Conservation (phyloP, 1,284 basidiomycete genomes). For the Spongiforma sp. region DNA sequence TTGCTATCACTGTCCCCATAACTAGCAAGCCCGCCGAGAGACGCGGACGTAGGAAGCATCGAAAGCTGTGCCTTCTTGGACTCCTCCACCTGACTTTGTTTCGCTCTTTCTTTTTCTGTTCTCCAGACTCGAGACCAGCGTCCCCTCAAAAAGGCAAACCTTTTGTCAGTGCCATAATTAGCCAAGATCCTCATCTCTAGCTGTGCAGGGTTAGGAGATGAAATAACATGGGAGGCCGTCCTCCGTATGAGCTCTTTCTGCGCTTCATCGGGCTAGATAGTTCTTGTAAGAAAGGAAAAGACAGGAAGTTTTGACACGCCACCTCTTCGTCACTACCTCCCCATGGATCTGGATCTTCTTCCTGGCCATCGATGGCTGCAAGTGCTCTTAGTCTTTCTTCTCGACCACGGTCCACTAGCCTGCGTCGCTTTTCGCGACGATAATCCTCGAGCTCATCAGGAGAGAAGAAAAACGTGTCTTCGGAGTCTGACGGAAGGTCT, state of each 20-base stretch:
- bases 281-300: slow-evolving; percentile 16
- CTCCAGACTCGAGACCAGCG: slow-evolving; percentile 73
- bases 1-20: slow-evolving; percentile 63
- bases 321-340: slow-evolving; percentile 80
- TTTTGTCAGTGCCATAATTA: slow-evolving; percentile 73
- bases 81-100: slow-evolving; percentile 26
- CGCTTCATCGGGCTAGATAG: slow-evolving; percentile 63
- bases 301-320: neutral
- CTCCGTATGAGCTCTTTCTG: slow-evolving; percentile 75
- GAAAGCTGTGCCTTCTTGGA: slow-evolving; percentile 7
- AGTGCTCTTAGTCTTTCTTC: slow-evolving; percentile 70
- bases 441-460: slow-evolving; percentile 71
- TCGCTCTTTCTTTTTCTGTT: slow-evolving; percentile 49
- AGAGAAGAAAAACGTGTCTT: slow-evolving; percentile 81
- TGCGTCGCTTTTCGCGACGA: slow-evolving; percentile 66
- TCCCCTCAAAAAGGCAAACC: slow-evolving; percentile 82
- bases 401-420: slow-evolving; percentile 61
- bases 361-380: slow-evolving; percentile 47
- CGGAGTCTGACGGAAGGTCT: slow-evolving; percentile 80
- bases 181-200: slow-evolving; percentile 89
- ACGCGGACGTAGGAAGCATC: slow-evolving; percentile 30
- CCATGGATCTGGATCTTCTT: slow-evolving; percentile 58
- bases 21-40: slow-evolving; percentile 56
- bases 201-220: slow-evolving; percentile 76
- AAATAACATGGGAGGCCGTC: slow-evolving; percentile 70